Evolutionary conservation across 2,329 filamentous ascomycete species (phyloP).

Genomic region (Hypoxylon sp.): DNA sequence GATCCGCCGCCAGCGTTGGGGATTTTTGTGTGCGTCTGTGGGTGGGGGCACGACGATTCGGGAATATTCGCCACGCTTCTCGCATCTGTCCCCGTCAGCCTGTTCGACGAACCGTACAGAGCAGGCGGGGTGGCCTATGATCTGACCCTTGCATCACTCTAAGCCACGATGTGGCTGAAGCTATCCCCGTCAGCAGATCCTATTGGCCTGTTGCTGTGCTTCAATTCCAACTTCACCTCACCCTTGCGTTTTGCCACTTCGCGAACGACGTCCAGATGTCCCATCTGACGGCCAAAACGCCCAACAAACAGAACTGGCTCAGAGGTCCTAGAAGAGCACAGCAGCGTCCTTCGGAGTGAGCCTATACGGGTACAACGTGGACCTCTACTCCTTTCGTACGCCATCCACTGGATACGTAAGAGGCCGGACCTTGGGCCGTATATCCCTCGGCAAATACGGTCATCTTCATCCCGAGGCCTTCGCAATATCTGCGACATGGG

Average conservation of each 20-base stretch:
- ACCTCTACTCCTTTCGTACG: neutral
- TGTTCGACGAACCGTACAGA: neutral
- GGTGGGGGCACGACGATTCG: slow-evolving; percentile 6
- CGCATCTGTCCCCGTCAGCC: slow-evolving; percentile 6
- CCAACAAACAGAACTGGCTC: neutral
- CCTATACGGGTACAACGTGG: slow-evolving; percentile 7
- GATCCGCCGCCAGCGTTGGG: slow-evolving; percentile 7
- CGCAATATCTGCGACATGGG: neutral
- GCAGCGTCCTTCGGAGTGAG: slow-evolving; percentile 1
- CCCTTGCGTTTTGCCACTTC: slow-evolving; percentile 12
- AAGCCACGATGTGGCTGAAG: slow-evolving; percentile 21
- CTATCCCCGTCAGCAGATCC: slow-evolving; percentile 13
- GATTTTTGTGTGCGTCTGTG: no score
- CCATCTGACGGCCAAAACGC: no score
- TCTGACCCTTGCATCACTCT: neutral
- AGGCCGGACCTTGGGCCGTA: neutral
- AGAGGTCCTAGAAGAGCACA: slow-evolving; percentile 2
- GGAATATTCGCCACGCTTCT: slow-evolving; percentile 32
- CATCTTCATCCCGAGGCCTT: neutral
- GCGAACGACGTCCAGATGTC: slow-evolving; percentile 1
- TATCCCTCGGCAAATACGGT: neutral
- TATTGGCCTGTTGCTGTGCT: neutral
- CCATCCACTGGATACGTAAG: neutral
- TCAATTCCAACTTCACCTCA: slow-evolving; percentile 25
- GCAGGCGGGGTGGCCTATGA: neutral